These are phyloP conservation scores for Pelargonium myrrhifolium DNA, from an alignment of 441 rosid species.

Conservation along the genomic window DNA sequence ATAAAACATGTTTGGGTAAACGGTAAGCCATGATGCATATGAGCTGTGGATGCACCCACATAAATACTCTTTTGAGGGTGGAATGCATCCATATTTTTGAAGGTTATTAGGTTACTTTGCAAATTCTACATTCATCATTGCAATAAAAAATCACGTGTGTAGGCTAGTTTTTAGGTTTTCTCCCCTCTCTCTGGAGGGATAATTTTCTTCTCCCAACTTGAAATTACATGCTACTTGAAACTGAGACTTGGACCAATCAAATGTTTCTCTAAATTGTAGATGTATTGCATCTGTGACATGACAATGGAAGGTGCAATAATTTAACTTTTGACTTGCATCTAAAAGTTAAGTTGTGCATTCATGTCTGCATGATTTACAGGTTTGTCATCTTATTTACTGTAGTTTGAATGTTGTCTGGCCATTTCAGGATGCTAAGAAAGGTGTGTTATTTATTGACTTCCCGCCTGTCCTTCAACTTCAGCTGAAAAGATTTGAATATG, in stretches of 20 bases:
- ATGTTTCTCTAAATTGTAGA: not conserved
- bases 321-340: not conserved
- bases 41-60: not conserved
- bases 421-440: conserved; percentile 92
- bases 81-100: not conserved
- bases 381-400: not conserved
- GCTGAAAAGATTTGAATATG: conserved; percentile 91
- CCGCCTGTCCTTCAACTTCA: conserved; percentile 99
- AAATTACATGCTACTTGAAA: not conserved
- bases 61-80: not conserved
- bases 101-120: not conserved
- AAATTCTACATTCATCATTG: not conserved
- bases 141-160: not conserved
- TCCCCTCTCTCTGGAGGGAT: not conserved
- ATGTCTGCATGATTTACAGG: not conserved
- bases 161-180: not conserved
- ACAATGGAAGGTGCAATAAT: no score
- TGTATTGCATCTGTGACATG: not conserved
- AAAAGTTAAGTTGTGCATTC: not conserved
- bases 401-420: not conserved
- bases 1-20: not conserved
- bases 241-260: not conserved
- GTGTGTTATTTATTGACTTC: conserved; percentile 81
- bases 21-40: not conserved
- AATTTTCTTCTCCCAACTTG: not conserved